These are phyloP conservation scores for Gaultheria prostrata DNA, from an alignment of 148 eudicot species.

Conservation along the genomic window DNA sequence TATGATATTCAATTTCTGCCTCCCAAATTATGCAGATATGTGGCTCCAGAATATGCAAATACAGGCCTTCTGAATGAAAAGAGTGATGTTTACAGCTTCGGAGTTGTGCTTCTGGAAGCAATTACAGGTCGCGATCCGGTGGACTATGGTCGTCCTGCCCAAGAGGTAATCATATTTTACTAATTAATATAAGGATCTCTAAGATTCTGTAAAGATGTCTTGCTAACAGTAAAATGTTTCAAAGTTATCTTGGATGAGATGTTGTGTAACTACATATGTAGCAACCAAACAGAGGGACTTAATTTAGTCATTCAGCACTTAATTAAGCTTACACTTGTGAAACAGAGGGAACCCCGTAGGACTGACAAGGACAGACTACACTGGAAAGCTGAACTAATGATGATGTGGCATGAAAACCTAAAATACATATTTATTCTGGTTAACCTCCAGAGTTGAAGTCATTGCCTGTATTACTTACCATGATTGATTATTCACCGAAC, in stretches of 20 bases:
- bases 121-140: slow-evolving; percentile 76
- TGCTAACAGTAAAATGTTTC: neutral
- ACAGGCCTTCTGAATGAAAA: slow-evolving; percentile 74
- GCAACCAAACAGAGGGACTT: neutral
- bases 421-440: neutral
- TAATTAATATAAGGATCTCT: neutral
- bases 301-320: neutral
- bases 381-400: neutral
- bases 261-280: neutral
- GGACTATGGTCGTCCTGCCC: slow-evolving; percentile 64
- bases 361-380: neutral
- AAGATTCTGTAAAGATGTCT: neutral
- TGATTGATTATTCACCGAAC: neutral
- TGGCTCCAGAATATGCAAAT: slow-evolving; percentile 79
- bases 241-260: neutral
- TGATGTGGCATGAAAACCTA: neutral
- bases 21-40: slow-evolving; percentile 46
- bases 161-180: slow-evolving; percentile 41
- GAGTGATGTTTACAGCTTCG: slow-evolving; percentile 79
- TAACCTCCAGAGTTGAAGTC: neutral
- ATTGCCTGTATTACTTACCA: neutral
- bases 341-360: neutral
- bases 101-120: slow-evolving; percentile 60
- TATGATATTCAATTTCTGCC: slow-evolving; percentile 9
- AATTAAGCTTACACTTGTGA: neutral